Evolutionary conservation across 768 basidiomycete species (phyloP).

Genomic region (Trametes sanguinea): DNA sequence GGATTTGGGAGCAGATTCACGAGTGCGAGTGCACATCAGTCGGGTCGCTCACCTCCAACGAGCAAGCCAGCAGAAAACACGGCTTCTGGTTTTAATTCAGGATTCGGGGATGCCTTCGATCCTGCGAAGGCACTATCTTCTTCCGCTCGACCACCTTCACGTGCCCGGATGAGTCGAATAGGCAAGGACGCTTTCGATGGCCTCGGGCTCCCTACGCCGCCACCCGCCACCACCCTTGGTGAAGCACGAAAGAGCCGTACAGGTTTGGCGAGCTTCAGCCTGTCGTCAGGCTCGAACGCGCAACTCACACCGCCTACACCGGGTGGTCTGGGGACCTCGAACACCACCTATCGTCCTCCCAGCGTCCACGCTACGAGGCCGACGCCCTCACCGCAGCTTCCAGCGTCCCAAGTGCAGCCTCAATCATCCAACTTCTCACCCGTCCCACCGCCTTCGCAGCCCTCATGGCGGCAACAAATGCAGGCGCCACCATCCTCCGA

Average conservation of each 20-base stretch:
- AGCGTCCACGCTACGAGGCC: conserved; percentile 28
- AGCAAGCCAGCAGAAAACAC: conserved; percentile 3
- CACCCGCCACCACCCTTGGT: conserved; percentile 66
- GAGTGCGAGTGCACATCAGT: background rate
- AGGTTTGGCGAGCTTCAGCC: conserved; percentile 53
- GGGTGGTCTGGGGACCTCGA: conserved; percentile 25
- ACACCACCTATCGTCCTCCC: conserved; percentile 31
- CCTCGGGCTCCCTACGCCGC: conserved; percentile 54
- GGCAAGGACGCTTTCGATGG: conserved; percentile 80
- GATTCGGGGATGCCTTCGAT: conserved; percentile 68
- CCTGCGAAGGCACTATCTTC: conserved; percentile 28
- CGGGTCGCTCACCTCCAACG: conserved; percentile 1
- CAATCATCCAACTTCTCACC: conserved; percentile 16
- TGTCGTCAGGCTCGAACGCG: conserved; percentile 7
- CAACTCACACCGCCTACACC: background rate
- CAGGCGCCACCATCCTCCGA: conserved; percentile 25
- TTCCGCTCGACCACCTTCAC: conserved; percentile 28
- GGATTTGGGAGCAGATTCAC: conserved; percentile 24
- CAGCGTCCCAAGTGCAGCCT: conserved; percentile 20
- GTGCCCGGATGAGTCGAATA: conserved; percentile 30
- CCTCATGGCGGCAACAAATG: conserved; percentile 17
- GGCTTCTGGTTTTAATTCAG: conserved; percentile 21
- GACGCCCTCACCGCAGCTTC: conserved; percentile 22
- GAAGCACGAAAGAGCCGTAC: conserved; percentile 75
- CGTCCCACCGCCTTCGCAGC: conserved; percentile 17